Percentiles rank a stretch among this genome's conserved stretches.
Evolutionary conservation across 2,329 filamentous ascomycete species (phyloP).

Genomic region (Botrytis aclada): DNA sequence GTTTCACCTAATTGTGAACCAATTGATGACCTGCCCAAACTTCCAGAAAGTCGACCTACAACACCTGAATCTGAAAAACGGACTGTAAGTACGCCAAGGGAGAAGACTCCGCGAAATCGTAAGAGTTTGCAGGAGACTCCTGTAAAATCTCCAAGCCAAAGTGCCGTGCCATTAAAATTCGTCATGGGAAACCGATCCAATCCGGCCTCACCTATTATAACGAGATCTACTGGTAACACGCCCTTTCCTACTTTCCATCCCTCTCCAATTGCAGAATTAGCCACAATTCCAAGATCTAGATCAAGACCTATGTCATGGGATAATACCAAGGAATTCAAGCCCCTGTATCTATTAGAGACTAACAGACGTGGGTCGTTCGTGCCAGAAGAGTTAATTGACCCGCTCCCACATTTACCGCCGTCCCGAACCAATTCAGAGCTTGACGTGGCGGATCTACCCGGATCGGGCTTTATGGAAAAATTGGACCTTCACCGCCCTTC

Average conservation of each 20-base stretch:
- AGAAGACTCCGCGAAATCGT: constrained; percentile 28
- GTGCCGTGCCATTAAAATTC: constrained; percentile 55
- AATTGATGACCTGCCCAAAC: constrained; percentile 46
- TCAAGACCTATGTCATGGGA: constrained; percentile 60
- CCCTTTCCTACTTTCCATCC: constrained; percentile 38
- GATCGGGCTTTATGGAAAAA: constrained; percentile 15
- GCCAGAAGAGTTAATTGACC: constrained; percentile 39
- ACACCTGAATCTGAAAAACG: constrained; percentile 35
- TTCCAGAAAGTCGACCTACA: constrained; percentile 56
- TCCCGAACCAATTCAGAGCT: constrained; percentile 46
- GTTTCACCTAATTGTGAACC: constrained; percentile 45
- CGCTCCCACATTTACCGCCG: constrained; percentile 48
- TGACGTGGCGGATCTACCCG: constrained; percentile 19
- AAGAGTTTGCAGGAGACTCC: constrained; percentile 33
- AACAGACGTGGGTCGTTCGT: constrained; percentile 31
- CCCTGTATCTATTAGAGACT: constrained; percentile 74
- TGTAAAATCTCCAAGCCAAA: constrained; percentile 45
- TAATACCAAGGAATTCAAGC: constrained; percentile 67
- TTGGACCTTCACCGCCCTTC: constrained; percentile 17
- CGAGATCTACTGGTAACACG: constrained; percentile 42
- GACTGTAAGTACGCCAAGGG: constrained; percentile 21
- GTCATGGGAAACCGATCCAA: constrained; percentile 43
- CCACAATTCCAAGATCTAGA: constrained; percentile 40
- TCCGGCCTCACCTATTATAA: constrained; percentile 44
- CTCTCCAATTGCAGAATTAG: constrained; percentile 34